Evolutionary conservation across 768 basidiomycete species (phyloP).

Genomic region (Rhizopogon vinicolor): DNA sequence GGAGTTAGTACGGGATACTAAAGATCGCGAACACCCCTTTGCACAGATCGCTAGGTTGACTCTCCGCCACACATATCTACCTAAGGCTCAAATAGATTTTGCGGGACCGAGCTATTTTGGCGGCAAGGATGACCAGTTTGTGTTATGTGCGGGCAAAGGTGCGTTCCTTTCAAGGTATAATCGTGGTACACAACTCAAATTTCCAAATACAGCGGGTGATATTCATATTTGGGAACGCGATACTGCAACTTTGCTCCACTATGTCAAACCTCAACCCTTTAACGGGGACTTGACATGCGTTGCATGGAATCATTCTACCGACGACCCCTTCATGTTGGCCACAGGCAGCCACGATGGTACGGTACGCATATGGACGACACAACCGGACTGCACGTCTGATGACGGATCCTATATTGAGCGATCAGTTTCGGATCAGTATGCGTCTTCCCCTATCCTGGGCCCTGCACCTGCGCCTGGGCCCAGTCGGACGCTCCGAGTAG

Average conservation of each 20-base stretch:
- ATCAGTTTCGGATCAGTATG: background rate
- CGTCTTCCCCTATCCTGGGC: background rate
- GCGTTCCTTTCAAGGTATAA: slow-evolving; percentile 1
- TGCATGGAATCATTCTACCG: slow-evolving; percentile 70
- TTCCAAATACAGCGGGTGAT: slow-evolving; percentile 57
- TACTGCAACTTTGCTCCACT: slow-evolving; percentile 66
- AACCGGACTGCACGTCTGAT: slow-evolving; percentile 20
- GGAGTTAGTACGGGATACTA: slow-evolving; percentile 51
- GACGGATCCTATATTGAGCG: slow-evolving; percentile 19
- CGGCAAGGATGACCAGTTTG: slow-evolving; percentile 72
- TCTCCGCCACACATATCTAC: slow-evolving; percentile 69
- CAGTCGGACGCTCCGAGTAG: background rate
- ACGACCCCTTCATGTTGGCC: slow-evolving; percentile 50
- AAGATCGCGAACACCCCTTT: slow-evolving; percentile 30
- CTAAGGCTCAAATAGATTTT: slow-evolving; percentile 64
- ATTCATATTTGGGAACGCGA: slow-evolving; percentile 87
- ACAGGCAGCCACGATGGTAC: slow-evolving; percentile 76
- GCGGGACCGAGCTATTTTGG: slow-evolving; percentile 83
- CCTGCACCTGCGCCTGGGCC: background rate
- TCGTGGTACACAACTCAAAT: background rate
- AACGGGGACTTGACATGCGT: slow-evolving; percentile 75
- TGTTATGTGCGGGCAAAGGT: slow-evolving; percentile 78
- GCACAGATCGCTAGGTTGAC: slow-evolving; percentile 25
- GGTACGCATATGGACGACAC: slow-evolving; percentile 67
- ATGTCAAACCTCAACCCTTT: slow-evolving; percentile 57